These are phyloP conservation scores for Allomyces macrogynus DNA, from an alignment of 192 early-diverging fungal genomes.

Conservation along the genomic window DNA sequence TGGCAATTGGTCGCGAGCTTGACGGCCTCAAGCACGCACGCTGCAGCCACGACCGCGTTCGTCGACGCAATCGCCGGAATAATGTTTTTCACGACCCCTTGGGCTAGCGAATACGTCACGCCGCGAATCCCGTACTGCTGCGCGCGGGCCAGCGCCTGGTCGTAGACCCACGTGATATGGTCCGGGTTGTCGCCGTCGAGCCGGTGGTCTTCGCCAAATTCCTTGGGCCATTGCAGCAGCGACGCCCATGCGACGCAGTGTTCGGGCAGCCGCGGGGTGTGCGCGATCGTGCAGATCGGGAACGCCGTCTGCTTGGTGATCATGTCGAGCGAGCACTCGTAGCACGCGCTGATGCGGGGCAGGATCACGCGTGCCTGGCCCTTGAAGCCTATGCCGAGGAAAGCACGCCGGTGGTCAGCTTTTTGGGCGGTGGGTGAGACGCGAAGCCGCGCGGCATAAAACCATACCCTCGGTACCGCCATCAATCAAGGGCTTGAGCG, in stretches of 20 bases:
- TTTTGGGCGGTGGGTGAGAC: no score
- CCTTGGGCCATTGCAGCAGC: conserved; percentile 74
- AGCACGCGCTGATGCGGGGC: conserved; percentile 69
- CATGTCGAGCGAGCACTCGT: conserved; percentile 90
- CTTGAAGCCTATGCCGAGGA: conserved; percentile 48
- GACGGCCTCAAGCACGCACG: conserved; percentile 84
- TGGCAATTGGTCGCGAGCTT: conserved; percentile 69
- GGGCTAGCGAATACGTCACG: conserved; percentile 73
- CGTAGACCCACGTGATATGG: conserved; percentile 56
- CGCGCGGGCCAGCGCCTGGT: conserved; percentile 45
- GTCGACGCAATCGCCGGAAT: conserved; percentile 90
- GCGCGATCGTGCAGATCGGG: conserved; percentile 96
- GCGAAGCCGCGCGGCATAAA: background rate
- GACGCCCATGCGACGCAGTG: conserved; percentile 98
- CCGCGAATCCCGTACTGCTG: conserved; percentile 66
- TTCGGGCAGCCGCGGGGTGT: conserved; percentile 90
- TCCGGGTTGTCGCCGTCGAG: conserved; percentile 58
- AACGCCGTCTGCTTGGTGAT: conserved; percentile 70
- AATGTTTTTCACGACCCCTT: conserved; percentile 96
- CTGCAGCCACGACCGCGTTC: conserved; percentile 66
- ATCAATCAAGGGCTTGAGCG: conserved; percentile 74
- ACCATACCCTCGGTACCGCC: conserved; percentile 73
- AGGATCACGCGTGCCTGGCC: conserved; percentile 85
- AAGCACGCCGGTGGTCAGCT: background rate
- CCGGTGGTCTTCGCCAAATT: conserved; percentile 41